Base-by-base conservation (phyloP, 108 stramenopile species). In the Stephanodiscus minutulus region DNA sequence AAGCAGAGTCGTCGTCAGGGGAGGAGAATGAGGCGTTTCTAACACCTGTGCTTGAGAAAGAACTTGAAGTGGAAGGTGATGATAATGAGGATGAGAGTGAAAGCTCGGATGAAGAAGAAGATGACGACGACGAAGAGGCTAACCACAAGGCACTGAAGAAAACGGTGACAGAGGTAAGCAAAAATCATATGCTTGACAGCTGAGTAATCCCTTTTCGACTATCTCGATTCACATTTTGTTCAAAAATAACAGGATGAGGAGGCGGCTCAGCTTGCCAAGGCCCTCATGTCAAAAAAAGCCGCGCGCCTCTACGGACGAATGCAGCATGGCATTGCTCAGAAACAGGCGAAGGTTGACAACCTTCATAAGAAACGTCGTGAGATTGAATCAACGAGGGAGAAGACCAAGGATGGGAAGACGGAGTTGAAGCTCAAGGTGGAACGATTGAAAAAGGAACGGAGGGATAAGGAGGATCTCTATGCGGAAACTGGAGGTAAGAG, bases 211-310 rank as follows among this genome's bases (percentile, higher is more conserved):
- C 9, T 43, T 7, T 55, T 39, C 9, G 39, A 39, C 11, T 25
- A 7, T 6, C 39, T 43, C 6, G 50, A 24, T 20, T 63, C 37
- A 41, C 27, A 48, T 24, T 18, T 50, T 44, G 37, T 33, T 33
- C 28, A 20, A 54, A 12, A 53, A 52, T 22, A 3, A 41, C 47
- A 84, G 79, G 93, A 94, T 33, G 82, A 92, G 22, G 96, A 97
- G 68, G 88, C 91, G 28, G 82, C 91, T n/a, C 85, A 83, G 10
- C 81, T 96, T 33, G 91, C 94, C 12, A 94, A 96, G 69, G 84
- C 85, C 36, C 94, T 98, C 87, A 98, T 98, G 97, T 87, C 86
- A 58, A 90, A 93, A 47, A 98, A 98, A 76, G 94, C 95, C 41
- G 69, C 88, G n/a, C 82, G 91, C 50, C 79, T 98, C 54, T 98